These are phyloP conservation scores for Emmonsia crescens DNA, from an alignment of 2,329 filamentous ascomycete genomes.

Conservation along the genomic window DNA sequence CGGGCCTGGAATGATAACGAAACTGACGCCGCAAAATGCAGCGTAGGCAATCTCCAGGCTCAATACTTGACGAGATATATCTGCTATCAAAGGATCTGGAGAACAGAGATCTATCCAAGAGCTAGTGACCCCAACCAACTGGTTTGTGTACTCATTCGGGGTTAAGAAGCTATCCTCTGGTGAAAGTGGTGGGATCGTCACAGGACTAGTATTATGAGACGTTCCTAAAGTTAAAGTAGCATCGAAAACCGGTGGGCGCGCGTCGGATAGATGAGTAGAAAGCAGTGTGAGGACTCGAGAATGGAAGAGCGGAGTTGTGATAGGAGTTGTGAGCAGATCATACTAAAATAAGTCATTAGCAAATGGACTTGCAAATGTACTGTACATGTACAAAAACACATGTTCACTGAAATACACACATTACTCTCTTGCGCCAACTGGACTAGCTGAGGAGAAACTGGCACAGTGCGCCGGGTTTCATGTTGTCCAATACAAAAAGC, in stretches of 20 bases:
- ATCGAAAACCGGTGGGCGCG: slow-evolving; percentile 28
- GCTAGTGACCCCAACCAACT: slow-evolving; percentile 69
- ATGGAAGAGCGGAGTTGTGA: slow-evolving; percentile 52
- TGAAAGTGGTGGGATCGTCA: slow-evolving; percentile 32
- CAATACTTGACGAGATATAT: slow-evolving; percentile 79
- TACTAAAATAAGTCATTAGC: slow-evolving; percentile 37
- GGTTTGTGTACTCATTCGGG: slow-evolving; percentile 68
- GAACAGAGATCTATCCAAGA: slow-evolving; percentile 89
- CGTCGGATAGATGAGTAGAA: slow-evolving; percentile 39
- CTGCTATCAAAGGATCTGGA: slow-evolving; percentile 67
- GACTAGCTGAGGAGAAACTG: slow-evolving; percentile 41
- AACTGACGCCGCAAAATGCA: slow-evolving; percentile 82
- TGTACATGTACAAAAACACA: background rate
- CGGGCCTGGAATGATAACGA: slow-evolving; percentile 72
- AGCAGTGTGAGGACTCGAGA: slow-evolving; percentile 45
- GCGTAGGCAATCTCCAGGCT: slow-evolving; percentile 90
- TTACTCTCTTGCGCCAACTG: slow-evolving; percentile 47
- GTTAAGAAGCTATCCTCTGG: slow-evolving; percentile 52
- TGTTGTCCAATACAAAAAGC: slow-evolving; percentile 53
- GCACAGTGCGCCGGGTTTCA: slow-evolving; percentile 42
- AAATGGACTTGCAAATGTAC: background rate
- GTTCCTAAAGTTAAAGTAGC: slow-evolving; percentile 29
- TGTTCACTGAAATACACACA: slow-evolving; percentile 25
- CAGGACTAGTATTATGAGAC: slow-evolving; percentile 29
- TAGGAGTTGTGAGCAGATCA: slow-evolving; percentile 53